Base-by-base conservation (phyloP, 2,329 filamentous ascomycete genomes). In the Scytalidium lignicola region DNA sequence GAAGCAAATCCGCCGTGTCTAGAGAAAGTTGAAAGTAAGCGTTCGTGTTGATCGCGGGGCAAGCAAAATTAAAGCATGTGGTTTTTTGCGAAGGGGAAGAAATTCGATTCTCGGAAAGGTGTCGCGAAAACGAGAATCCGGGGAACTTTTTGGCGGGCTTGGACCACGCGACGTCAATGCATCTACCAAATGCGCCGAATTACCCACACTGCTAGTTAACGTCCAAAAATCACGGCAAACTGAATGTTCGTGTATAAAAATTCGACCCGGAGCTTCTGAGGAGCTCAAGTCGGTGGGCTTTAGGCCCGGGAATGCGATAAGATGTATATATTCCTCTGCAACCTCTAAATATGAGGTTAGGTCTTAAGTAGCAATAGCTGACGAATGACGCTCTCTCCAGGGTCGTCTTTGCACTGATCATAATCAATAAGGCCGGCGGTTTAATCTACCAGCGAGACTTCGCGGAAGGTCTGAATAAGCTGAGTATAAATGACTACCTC, bases 391-490 rank as follows among this genome's bases (percentile, higher is more conserved):
- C 3, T 21, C 18, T 22, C 37, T 32, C 9, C 32, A 97, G 91
- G 93, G 88, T 90, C 58, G 87, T 99, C 68, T 93, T 95, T 70
- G 85, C 91, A 51, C 85, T 99, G 65, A 90, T 97, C 67, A 86
- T 99, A 67, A 96, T 99, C 75, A 97, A 96, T 78, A 99, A 99
- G 79, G 91, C 93, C 56, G 93, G 91, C 52, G 93, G 93, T 61
- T 80, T 99, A 47, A 85, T 99, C 70, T 99, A 95, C 76, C 92
- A 97, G 71, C 89, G 90, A 61, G 88, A 90, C 64, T 97, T 99
- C 69, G 85, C 91, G 62, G 83, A 92, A 41, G 87, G 80, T 42
- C 80, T 99, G 51, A 88, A 88, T 67, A 90, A 92, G 67, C 84
- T 99, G 60, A 88, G 82, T 58, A 92, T 89, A 59, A 99, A 99